Conservation (phyloP, 2,329 filamentous ascomycete genomes). For the Kalaharituber pfeilii region DNA sequence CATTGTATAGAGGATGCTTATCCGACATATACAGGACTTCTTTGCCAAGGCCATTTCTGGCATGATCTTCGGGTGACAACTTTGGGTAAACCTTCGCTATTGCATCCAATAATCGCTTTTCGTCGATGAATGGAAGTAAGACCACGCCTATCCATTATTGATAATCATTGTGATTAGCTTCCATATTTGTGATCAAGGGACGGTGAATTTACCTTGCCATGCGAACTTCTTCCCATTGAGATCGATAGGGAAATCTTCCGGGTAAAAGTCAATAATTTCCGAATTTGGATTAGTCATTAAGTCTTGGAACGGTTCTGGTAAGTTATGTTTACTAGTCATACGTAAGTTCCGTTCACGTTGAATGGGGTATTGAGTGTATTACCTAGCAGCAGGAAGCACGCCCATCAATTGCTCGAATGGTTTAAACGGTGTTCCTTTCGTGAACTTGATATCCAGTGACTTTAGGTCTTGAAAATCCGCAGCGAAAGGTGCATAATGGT, state of each 20-base stretch:
- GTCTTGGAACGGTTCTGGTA: conserved; percentile 72
- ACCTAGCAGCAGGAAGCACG: conserved; percentile 62
- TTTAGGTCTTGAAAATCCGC: conserved; percentile 77
- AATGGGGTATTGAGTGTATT: background rate
- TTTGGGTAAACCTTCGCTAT: conserved; percentile 69
- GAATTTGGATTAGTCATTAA: conserved; percentile 80
- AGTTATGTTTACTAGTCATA: conserved; percentile 64
- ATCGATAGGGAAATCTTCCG: conserved; percentile 81
- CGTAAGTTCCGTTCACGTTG: too few relatives aligned
- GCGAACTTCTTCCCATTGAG: conserved; percentile 96
- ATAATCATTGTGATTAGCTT: background rate
- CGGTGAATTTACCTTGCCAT: too few relatives aligned
- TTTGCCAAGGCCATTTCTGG: conserved; percentile 60
- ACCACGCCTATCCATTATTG: conserved; percentile 68
- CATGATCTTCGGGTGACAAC: conserved; percentile 56
- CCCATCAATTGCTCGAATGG: conserved; percentile 98
- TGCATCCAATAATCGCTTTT: conserved; percentile 63
- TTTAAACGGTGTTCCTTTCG: conserved; percentile 67
- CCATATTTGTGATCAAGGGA: background rate
- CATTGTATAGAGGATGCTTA: conserved; percentile 66
- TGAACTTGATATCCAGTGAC: conserved; percentile 63
- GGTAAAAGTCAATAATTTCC: conserved; percentile 94
- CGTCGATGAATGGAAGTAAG: conserved; percentile 88
- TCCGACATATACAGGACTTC: conserved; percentile 77
- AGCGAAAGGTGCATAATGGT: conserved; percentile 95